Percentiles rank a stretch among this genome's conserved stretches.
These are phyloP conservation scores for Juglanconis juglandina DNA, from an alignment of 2,329 filamentous ascomycete species.

Conservation along the genomic window DNA sequence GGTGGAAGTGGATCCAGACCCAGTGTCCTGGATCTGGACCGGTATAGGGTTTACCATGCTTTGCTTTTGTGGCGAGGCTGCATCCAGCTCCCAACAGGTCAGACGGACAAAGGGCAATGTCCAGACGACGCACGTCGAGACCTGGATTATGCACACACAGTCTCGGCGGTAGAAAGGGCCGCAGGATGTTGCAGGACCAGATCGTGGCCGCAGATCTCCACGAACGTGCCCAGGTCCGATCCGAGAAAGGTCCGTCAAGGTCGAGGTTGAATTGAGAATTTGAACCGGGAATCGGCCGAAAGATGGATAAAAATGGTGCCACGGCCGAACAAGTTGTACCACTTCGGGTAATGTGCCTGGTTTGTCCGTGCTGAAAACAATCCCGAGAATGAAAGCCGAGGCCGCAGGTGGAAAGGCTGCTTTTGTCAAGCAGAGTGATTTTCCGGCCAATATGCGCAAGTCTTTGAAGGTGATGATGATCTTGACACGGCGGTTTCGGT, in stretches of 20 bases:
- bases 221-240: no score
- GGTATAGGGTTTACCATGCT: slow-evolving; percentile 15
- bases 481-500: background rate
- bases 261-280: no score
- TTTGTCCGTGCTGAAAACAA: background rate
- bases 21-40: slow-evolving; percentile 13
- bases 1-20: slow-evolving; percentile 11
- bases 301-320: background rate
- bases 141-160: slow-evolving; percentile 2
- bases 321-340: background rate
- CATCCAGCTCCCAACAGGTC: slow-evolving; percentile 3
- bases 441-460: no score
- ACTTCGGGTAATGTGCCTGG: background rate
- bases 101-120: background rate
- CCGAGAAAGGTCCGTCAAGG: background rate
- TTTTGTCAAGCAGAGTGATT: no score
- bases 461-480: background rate
- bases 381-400: slow-evolving; percentile 4
- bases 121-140: background rate
- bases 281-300: background rate
- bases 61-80: slow-evolving; percentile 1
- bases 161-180: no score
- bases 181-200: no score
- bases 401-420: background rate
- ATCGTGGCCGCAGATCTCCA: no score